Evolutionary conservation across 2,329 filamentous ascomycete genomes (phyloP).

Genomic region (Aureobasidium uvarum): DNA sequence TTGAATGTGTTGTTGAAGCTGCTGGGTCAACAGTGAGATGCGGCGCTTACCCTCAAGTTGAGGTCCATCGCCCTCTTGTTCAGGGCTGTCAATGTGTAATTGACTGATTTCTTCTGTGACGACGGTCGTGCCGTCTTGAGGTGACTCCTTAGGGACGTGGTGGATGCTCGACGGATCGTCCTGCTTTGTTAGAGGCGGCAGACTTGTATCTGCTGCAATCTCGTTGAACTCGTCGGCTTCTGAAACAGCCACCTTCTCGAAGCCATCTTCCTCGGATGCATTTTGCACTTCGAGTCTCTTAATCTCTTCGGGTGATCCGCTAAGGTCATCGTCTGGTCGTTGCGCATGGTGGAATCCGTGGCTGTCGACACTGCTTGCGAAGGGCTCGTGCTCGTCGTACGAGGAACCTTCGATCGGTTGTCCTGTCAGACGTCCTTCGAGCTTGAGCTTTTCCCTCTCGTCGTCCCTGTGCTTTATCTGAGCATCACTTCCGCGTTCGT

Average conservation of each 20-base stretch:
- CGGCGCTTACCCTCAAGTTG: slow-evolving; percentile 36
- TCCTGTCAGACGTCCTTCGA: slow-evolving; percentile 68
- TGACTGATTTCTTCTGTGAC: slow-evolving; percentile 12
- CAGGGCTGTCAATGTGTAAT: slow-evolving; percentile 12
- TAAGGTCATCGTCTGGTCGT: slow-evolving; percentile 43
- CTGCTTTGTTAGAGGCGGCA: slow-evolving; percentile 28
- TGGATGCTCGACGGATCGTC: slow-evolving; percentile 24
- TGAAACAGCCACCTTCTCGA: slow-evolving; percentile 76
- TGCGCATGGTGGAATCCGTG: slow-evolving; percentile 53
- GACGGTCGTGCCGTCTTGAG: background rate
- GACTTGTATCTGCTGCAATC: slow-evolving; percentile 40
- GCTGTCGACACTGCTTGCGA: slow-evolving; percentile 53
- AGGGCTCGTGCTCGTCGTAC: slow-evolving; percentile 57
- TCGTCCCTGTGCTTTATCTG: slow-evolving; percentile 76
- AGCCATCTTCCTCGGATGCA: slow-evolving; percentile 82
- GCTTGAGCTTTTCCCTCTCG: slow-evolving; percentile 75
- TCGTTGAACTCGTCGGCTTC: slow-evolving; percentile 69
- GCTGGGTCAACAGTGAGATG: slow-evolving; percentile 45
- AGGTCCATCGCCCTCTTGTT: slow-evolving; percentile 23
- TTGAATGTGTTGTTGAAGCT: slow-evolving; percentile 36
- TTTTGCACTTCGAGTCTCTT: slow-evolving; percentile 76
- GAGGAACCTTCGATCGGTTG: slow-evolving; percentile 52
- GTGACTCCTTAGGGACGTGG: slow-evolving; percentile 51
- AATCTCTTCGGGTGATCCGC: slow-evolving; percentile 61
- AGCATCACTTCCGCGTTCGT: slow-evolving; percentile 85